A percentile compares a stretch with the other conserved stretches of the same genome.
Conservation (phyloP, 805 yeast species). For the Hanseniaspora meyeri region DNA sequence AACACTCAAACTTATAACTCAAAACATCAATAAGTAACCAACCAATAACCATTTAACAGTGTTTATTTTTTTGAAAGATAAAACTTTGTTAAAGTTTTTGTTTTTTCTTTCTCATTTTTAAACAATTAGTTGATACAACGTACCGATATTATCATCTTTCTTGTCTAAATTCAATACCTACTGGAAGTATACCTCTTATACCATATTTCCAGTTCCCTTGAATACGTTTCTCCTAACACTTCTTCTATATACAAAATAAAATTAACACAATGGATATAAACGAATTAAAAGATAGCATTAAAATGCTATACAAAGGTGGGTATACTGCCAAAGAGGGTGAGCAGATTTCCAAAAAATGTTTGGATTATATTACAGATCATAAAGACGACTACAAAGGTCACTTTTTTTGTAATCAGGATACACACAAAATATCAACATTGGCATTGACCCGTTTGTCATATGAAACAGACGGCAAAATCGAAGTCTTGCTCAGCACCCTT, state of each 20-base stretch:
- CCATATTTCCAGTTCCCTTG: neutral
- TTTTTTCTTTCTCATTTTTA: too few relatives aligned
- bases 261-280: neutral
- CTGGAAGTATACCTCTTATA: too few relatives aligned
- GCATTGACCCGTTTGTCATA: conserved; percentile 51
- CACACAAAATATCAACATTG: conserved; percentile 37
- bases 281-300: neutral
- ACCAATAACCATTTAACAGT: too few relatives aligned
- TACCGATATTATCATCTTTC: neutral
- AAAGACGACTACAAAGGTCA: conserved; percentile 27
- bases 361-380: conserved; percentile 25
- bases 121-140: too few relatives aligned
- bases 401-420: conserved; percentile 43
- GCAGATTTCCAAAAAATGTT: conserved; percentile 31
- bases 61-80: too few relatives aligned
- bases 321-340: conserved; percentile 20
- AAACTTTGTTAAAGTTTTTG: too few relatives aligned
- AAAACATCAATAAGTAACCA: too few relatives aligned
- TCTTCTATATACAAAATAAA: neutral
- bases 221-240: neutral
- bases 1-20: neutral
- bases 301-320: neutral
- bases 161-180: neutral
- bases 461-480: conserved; percentile 30
- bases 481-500: conserved; percentile 29